Base-by-base conservation (phyloP, 768 basidiomycete genomes). In the Lactarius trivialis region DNA sequence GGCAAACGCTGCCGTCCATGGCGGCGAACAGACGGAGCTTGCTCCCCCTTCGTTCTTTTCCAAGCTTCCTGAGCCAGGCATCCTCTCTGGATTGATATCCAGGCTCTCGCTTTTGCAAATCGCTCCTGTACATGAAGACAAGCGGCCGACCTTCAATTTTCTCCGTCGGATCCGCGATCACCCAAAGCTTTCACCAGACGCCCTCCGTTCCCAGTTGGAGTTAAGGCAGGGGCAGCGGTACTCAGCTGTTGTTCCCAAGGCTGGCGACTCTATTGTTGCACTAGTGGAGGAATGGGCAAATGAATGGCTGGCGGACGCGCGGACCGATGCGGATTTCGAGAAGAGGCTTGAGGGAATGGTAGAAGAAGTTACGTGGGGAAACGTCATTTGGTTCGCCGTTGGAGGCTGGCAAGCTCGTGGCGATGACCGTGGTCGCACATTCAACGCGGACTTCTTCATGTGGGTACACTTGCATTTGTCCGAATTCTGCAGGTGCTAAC, bases 281-380 rank as follows among this genome's bases (percentile, higher is more conserved):
- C 58, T 70, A 11, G 63, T 66, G 1, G 48, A 33, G 11, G 67
- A 70, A 60, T 70, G 71, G 71, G 54, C 55, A 37, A 43, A 66
- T 26, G 50, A 65, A 50, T 60, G 60, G 65, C 24, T 57, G 30
- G 49, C 52, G n/a, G 66, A 33, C 14, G 52, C 58, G 15, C 50
- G 19, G 4, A 15, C 17, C 28, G 68, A 71, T 39, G 60, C n/a
- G 14, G 63, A 67, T n/a, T 37, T 59, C 49, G 67, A 67, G 49
- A 65, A 60, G 32, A 75, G 78, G 64, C 66, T 84, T 7, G 75
- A 77, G n/a, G 70, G 74, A 19, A 89, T 86, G 70, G 75, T 85
- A 28, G 84, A 85, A 65, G 87, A 91, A 66, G 65, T 91, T 4
- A 68, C 74, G 6, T 90, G 85, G 83, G 71, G 79, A 19, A 78